phyloP scores from a whole-genome alignment of 1,139 yeast species.

The Lodderomyces parapsilosis region DNA sequence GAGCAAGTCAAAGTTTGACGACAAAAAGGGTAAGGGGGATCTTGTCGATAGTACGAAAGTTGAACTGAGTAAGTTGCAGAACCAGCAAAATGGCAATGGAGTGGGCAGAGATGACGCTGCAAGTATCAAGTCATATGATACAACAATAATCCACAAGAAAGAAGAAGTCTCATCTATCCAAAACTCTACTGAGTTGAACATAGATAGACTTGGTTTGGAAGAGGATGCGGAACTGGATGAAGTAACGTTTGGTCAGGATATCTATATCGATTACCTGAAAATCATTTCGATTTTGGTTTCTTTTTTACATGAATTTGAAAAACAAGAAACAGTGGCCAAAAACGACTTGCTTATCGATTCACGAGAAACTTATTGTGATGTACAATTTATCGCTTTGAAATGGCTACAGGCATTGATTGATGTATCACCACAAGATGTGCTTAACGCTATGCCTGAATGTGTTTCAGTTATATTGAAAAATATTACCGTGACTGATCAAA shows the following conservation, averaged over 20 bases:
- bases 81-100: not conserved
- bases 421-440: slow-evolving; percentile 74
- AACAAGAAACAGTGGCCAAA: slow-evolving; percentile 19
- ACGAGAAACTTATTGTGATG: slow-evolving; percentile 61
- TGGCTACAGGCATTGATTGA: slow-evolving; percentile 81
- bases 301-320: slow-evolving; percentile 54
- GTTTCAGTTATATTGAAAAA: slow-evolving; percentile 38
- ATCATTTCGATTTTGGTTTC: slow-evolving; percentile 78
- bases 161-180: slow-evolving; percentile 13
- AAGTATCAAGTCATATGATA: slow-evolving; percentile 25
- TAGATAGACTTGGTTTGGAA: slow-evolving; percentile 1
- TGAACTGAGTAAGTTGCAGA: not conserved
- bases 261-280: slow-evolving; percentile 75
- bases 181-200: slow-evolving; percentile 9
- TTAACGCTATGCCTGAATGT: slow-evolving; percentile 54
- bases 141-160: slow-evolving; percentile 18
- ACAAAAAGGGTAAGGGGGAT: not conserved
- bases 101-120: slow-evolving; percentile 16
- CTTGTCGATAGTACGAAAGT: too few species aligned
- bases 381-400: slow-evolving; percentile 73
- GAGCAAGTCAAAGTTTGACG: not conserved
- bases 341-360: slow-evolving; percentile 35
- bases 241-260: slow-evolving; percentile 79
- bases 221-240: slow-evolving; percentile 21
- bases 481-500: slow-evolving; percentile 36